phyloP scores from a whole-genome alignment of 805 yeast species.

The Yarrowia sp. region DNA sequence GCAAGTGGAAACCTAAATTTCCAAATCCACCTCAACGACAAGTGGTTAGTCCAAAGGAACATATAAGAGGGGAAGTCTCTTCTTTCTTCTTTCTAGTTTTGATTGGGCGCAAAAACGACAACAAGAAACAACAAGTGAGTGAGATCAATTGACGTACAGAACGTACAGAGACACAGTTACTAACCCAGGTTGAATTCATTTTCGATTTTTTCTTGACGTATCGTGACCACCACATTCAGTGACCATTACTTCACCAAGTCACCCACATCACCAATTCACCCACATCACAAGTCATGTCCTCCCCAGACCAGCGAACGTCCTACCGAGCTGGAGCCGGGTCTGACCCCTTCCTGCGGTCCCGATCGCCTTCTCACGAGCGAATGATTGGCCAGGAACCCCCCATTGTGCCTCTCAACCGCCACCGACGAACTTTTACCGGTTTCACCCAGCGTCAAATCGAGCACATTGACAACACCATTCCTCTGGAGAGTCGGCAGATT shows the following conservation, averaged over 20 bases:
- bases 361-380: slow-evolving; percentile 1
- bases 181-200: no score
- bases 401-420: slow-evolving; percentile 28
- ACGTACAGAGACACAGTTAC: no score
- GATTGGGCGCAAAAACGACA: no score
- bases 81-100: no score
- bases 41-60: neutral
- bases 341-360: slow-evolving; percentile 10
- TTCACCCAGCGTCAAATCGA: slow-evolving; percentile 86
- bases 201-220: no score
- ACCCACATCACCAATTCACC: no score
- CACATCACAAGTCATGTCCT: neutral
- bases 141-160: no score
- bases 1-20: neutral
- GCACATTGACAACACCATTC: slow-evolving; percentile 76
- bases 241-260: no score
- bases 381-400: neutral
- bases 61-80: neutral
- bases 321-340: slow-evolving; percentile 12
- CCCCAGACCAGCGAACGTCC: neutral
- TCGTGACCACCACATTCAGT: no score
- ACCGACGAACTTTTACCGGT: slow-evolving; percentile 73
- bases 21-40: neutral
- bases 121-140: no score
- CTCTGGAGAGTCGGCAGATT: slow-evolving; percentile 66